A percentile compares a stretch with the other conserved stretches of the same genome.
Conservation (phyloP, 1,284 basidiomycete genomes). For the Microbotryum violaceum region DNA sequence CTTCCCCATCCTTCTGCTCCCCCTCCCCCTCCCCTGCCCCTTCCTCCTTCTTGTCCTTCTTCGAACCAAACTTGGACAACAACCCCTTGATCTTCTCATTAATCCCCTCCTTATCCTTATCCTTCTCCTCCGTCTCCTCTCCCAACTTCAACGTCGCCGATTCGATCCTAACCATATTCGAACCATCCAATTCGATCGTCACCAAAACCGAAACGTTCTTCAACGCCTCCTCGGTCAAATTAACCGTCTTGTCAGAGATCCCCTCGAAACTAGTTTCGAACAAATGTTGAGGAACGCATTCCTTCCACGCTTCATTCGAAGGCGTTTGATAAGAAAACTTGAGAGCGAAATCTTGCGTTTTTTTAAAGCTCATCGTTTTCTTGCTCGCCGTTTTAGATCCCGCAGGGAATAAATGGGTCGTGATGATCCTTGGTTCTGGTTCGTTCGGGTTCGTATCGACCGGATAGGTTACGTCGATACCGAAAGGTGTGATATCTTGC, state of each 20-base stretch:
- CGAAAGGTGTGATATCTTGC: conserved; percentile 61
- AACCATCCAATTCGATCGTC: conserved; percentile 69
- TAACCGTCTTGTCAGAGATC: conserved; percentile 60
- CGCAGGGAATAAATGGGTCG: conserved; percentile 63
- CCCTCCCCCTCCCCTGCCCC: conserved; percentile 6
- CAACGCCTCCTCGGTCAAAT: conserved; percentile 64
- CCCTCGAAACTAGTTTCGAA: conserved; percentile 61
- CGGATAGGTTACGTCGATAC: conserved; percentile 67
- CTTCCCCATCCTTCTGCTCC: conserved; percentile 8
- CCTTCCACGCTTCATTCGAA: conserved; percentile 37
- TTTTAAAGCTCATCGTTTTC: conserved; percentile 74
- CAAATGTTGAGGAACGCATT: conserved; percentile 55
- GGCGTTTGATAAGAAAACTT: conserved; percentile 57
- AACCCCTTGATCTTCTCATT: conserved; percentile 73
- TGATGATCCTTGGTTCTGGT: conserved; percentile 56
- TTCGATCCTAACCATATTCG: conserved; percentile 58
- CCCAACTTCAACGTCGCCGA: conserved; percentile 65
- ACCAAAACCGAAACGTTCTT: conserved; percentile 67
- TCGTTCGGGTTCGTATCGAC: conserved; percentile 46
- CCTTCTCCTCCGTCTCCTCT: conserved; percentile 65
- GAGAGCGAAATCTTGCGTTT: conserved; percentile 67
- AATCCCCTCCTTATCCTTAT: neutral
- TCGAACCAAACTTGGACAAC: conserved; percentile 52
- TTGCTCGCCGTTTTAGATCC: conserved; percentile 66
- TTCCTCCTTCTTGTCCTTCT: conserved; percentile 32